Base-by-base conservation (phyloP, 805 yeast species). In the Pichia gijzeniarum region DNA sequence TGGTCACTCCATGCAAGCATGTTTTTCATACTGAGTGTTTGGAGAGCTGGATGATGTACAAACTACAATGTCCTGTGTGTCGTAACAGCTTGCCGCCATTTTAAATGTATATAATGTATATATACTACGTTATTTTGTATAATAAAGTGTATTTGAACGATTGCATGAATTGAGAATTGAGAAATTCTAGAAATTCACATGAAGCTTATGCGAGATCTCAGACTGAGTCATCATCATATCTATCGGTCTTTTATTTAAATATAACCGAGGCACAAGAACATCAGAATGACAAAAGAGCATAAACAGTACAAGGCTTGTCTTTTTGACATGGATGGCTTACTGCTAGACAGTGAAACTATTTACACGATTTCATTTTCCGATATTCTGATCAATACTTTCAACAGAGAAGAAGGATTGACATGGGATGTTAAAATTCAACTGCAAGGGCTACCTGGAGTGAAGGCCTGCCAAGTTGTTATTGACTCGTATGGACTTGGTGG, bases 51-150 rank as follows among this genome's bases (percentile, higher is more conserved):
- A 88, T 91, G 96, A 77, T 81, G 61, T 85, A 87, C 60, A 86
- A 89, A 56, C 65, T 91, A 41, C 96, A 89, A 58, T 91, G 98
- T 65, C 98, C 98, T 1, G 90, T 89, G 6, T 91, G 98, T 64
- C 74, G 97, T 57, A 77, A 79, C 45, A 76, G 87, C 19, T 67
- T 91, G 35, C 97, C 97, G 2, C 96, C 96, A 1, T 67, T 85
- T 43, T 87, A 63, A 65, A 19, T 4, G 32, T 22, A 40, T 32
- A 19, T 25, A 14, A 35, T 8, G 3, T 12, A 12, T 41, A 7
- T 17, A n/a, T 34, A 13, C 10, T 10, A 25, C 28, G 6, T 25
- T 25, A 25, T 7, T 25, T 6, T 7, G 10, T 7, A 25, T 6
- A n/a, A n/a, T n/a, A n/a, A n/a, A n/a, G n/a, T n/a, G n/a, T n/a